A percentile compares a stretch with the other conserved stretches of the same genome.
Evolutionary conservation across 352 stramenopile species (phyloP).

Genomic region (Phytophthora parvispora): DNA sequence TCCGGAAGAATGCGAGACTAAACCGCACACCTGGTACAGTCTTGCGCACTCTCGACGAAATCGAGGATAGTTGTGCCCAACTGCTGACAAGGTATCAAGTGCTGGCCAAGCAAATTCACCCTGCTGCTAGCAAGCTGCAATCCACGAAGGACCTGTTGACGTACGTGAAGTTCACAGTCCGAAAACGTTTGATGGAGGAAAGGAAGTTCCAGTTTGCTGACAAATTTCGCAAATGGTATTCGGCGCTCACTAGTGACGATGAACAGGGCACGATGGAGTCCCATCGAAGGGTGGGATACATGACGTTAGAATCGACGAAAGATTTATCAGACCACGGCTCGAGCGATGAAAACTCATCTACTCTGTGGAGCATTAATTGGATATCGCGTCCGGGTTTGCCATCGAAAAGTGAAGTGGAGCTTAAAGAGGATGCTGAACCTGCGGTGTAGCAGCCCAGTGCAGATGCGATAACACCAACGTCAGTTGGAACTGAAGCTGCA

Average conservation of each 20-base stretch:
- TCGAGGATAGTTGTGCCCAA: background rate
- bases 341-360: background rate
- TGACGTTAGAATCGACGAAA: background rate
- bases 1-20: background rate
- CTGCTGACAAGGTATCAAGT: background rate
- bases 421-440: background rate
- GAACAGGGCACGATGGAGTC: no score
- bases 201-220: background rate
- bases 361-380: background rate
- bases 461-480: no score
- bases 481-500: no score
- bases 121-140: background rate
- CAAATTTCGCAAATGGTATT: background rate
- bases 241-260: background rate
- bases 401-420: background rate
- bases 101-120: background rate
- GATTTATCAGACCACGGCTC: background rate
- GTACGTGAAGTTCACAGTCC: background rate
- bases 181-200: background rate
- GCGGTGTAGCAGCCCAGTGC: no score
- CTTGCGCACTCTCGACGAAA: background rate
- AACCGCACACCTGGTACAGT: background rate
- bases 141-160: background rate
- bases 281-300: background rate
- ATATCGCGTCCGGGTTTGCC: background rate